Conservation (phyloP, 2,329 filamentous ascomycete genomes). For the Aspergillus sp. region DNA sequence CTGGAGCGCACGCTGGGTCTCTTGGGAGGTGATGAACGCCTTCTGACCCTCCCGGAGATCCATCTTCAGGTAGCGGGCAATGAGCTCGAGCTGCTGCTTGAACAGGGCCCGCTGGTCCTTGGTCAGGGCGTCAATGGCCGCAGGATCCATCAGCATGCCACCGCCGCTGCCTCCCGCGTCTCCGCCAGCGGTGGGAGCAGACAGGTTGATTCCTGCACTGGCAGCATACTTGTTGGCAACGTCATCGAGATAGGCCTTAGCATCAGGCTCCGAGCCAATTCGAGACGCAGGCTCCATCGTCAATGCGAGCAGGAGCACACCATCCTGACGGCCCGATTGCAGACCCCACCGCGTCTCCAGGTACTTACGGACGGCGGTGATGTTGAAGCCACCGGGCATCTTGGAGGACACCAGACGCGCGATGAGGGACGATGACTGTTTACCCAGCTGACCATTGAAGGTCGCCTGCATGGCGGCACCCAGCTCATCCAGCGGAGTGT, state of each 20-base stretch:
- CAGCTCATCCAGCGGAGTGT: constrained; percentile 92
- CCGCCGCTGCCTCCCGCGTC: constrained; percentile 67
- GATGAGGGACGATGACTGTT: constrained; percentile 90
- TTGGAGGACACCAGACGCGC: constrained; percentile 96
- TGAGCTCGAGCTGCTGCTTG: constrained; percentile 96
- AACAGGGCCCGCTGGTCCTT: constrained; percentile 95
- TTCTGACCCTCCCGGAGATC: constrained; percentile 96
- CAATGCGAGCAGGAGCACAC: constrained; percentile 79
- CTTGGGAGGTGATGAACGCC: constrained; percentile 77
- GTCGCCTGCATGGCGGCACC: constrained; percentile 94
- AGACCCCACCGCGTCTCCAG: constrained; percentile 92
- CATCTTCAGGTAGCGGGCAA: constrained; percentile 94
- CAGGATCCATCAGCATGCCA: constrained; percentile 99
- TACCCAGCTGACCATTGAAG: constrained; percentile 98
- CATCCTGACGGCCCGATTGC: constrained; percentile 81
- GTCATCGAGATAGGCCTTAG: constrained; percentile 87
- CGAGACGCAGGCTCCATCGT: constrained; percentile 90
- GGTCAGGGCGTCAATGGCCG: constrained; percentile 91
- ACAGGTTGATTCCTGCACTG: constrained; percentile 77
- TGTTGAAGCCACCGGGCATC: constrained; percentile 99
- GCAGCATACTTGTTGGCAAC: constrained; percentile 86
- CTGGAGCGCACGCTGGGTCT: constrained; percentile 84
- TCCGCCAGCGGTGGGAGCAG: constrained; percentile 67
- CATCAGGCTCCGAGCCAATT: constrained; percentile 84
- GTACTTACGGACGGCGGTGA: constrained; percentile 92